Percentiles rank a stretch among this genome's conserved stretches.
Evolutionary conservation across 495 filamentous ascomycete species (phyloP).

Genomic region (Aspergillus steynii): DNA sequence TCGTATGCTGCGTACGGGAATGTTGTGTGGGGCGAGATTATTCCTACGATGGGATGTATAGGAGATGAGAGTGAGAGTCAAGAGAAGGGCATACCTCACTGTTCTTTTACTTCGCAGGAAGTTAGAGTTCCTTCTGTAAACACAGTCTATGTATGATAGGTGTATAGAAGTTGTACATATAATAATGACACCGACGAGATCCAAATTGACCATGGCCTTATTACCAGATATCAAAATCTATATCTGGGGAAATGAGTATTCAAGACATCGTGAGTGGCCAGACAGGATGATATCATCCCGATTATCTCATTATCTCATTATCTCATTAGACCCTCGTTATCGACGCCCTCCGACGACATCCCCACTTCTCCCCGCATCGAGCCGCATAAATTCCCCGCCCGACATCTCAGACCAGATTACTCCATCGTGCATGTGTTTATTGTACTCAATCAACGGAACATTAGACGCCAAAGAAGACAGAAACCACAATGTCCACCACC

Average conservation of each 20-base stretch:
- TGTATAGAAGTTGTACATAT: too few species aligned
- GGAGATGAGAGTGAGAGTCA: background rate
- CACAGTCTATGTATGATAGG: background rate
- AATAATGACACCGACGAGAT: too few species aligned
- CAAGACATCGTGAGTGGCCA: background rate
- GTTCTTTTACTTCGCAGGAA: background rate
- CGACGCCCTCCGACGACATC: background rate
- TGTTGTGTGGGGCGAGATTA: background rate
- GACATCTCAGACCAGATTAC: too few species aligned
- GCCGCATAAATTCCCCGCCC: too few species aligned
- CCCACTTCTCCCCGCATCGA: too few species aligned
- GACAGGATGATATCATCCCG: too few species aligned
- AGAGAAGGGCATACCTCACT: background rate
- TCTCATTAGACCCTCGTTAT: background rate
- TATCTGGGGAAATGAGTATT: background rate
- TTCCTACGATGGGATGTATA: background rate
- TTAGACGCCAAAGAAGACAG: background rate
- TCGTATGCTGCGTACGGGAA: background rate
- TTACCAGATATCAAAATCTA: too few species aligned
- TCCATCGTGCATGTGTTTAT: too few species aligned
- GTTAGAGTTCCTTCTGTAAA: background rate
- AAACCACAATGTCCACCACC: background rate
- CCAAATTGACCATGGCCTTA: too few species aligned
- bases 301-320: background rate
- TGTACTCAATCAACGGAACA: too few species aligned